phyloP scores from a whole-genome alignment of 2,329 filamentous ascomycete species.

The Sclerotinia subarctica region DNA sequence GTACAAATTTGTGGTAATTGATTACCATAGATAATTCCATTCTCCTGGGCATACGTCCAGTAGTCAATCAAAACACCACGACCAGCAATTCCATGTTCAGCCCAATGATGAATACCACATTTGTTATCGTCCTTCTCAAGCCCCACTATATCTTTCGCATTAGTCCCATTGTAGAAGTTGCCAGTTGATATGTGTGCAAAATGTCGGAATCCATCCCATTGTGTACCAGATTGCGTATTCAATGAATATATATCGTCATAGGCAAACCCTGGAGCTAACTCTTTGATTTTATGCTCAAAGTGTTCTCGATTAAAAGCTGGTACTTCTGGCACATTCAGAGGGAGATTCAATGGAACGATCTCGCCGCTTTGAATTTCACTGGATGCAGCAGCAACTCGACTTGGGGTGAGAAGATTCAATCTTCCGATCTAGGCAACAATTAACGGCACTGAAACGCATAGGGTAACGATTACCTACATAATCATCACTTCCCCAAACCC shows the following conservation, averaged over 20 bases:
- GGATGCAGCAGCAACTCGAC: constrained; percentile 43
- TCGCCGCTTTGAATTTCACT: constrained; percentile 23
- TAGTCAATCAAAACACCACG: constrained; percentile 36
- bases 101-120: constrained; percentile 38
- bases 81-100: constrained; percentile 36
- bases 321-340: constrained; percentile 35
- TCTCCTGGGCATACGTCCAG: constrained; percentile 43
- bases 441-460: neutral
- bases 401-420: constrained; percentile 47
- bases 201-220: constrained; percentile 56
- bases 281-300: constrained; percentile 38
- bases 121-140: constrained; percentile 30
- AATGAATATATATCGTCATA: constrained; percentile 61
- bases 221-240: constrained; percentile 56
- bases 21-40: constrained; percentile 40
- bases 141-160: constrained; percentile 33
- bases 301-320: constrained; percentile 40
- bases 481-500: constrained; percentile 38
- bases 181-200: constrained; percentile 30
- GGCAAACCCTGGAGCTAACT: constrained; percentile 36
- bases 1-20: neutral
- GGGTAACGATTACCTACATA: constrained; percentile 25
- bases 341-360: constrained; percentile 12
- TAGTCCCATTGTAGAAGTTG: constrained; percentile 36
- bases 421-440: constrained; percentile 40